Conservation (phyloP, 495 filamentous ascomycete species). For the Patellaria atrata region DNA sequence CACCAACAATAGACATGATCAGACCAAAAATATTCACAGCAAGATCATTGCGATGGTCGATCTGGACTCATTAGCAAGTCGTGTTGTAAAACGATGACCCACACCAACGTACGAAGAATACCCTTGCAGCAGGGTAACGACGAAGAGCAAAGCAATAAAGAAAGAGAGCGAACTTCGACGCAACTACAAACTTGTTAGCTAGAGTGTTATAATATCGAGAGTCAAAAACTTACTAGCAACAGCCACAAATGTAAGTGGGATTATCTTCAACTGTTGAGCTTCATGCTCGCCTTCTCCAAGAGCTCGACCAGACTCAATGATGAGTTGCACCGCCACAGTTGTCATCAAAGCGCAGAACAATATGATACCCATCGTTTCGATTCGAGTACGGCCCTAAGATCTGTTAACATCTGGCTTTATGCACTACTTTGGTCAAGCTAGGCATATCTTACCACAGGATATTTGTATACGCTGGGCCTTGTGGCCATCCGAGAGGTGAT, state of each 20-base stretch:
- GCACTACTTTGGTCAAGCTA: too few relatives aligned
- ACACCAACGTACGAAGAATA: conserved; percentile 37
- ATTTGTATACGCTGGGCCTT: conserved; percentile 41
- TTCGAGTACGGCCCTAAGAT: conserved; percentile 35
- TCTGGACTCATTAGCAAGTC: too few relatives aligned
- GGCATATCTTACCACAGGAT: too few relatives aligned
- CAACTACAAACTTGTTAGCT: conserved; percentile 26
- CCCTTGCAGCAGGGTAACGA: conserved; percentile 37
- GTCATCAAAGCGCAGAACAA: conserved; percentile 46
- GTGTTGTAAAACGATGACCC: not conserved
- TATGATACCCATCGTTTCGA: conserved; percentile 43
- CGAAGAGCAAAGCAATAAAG: conserved; percentile 37
- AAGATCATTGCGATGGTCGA: conserved; percentile 43
- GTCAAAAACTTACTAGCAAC: conserved; percentile 33
- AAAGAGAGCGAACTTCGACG: conserved; percentile 32
- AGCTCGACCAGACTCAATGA: conserved; percentile 36
- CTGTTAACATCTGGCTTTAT: too few relatives aligned
- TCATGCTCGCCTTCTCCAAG: conserved; percentile 30
- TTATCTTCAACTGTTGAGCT: conserved; percentile 30
- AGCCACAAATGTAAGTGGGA: conserved; percentile 38
- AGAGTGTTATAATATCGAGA: not conserved
- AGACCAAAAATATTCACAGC: conserved; percentile 40
- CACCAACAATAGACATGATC: conserved; percentile 39
- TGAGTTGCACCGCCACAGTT: conserved; percentile 39
- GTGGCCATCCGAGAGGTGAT: conserved; percentile 37